Conservation (phyloP, 2,329 filamentous ascomycete species). For the Cladosporium phlei region DNA sequence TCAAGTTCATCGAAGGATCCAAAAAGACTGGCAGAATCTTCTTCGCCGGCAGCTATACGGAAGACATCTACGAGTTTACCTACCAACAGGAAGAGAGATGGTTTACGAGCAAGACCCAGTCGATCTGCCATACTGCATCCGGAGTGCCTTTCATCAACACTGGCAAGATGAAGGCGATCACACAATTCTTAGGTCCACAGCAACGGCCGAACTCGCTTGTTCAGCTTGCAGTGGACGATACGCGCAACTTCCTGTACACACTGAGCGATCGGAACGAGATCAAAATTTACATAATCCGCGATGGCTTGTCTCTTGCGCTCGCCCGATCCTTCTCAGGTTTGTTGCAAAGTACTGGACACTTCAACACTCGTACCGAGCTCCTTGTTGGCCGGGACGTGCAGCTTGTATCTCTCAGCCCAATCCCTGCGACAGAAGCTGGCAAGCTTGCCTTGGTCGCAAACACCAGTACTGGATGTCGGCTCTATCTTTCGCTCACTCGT, state of each 20-base stretch:
- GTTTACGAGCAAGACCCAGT: slow-evolving; percentile 86
- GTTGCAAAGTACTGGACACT: slow-evolving; percentile 73
- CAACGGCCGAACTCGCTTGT: slow-evolving; percentile 57
- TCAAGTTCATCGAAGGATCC: slow-evolving; percentile 74
- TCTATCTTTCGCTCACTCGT: slow-evolving; percentile 87
- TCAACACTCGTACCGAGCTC: slow-evolving; percentile 68
- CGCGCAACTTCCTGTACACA: slow-evolving; percentile 81
- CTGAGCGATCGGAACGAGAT: slow-evolving; percentile 85
- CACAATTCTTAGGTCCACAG: slow-evolving; percentile 30
- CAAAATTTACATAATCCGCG: slow-evolving; percentile 81
- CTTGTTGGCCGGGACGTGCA: slow-evolving; percentile 60
- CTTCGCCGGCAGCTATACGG: slow-evolving; percentile 74
- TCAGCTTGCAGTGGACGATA: slow-evolving; percentile 84
- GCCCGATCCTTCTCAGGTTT: slow-evolving; percentile 51
- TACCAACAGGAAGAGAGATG: slow-evolving; percentile 97
- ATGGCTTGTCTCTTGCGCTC: slow-evolving; percentile 50
- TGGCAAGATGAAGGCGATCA: slow-evolving; percentile 22
- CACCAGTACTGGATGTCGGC: slow-evolving; percentile 81
- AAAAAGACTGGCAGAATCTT: slow-evolving; percentile 81
- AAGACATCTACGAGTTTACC: slow-evolving; percentile 87
- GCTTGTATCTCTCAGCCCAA: slow-evolving; percentile 81
- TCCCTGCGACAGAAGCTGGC: slow-evolving; percentile 71
- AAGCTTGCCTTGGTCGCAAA: slow-evolving; percentile 86
- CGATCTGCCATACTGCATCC: slow-evolving; percentile 57
- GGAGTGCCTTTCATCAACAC: slow-evolving; percentile 11